phyloP scores from a whole-genome alignment of 306 rosid species.

The Prunus padus region DNA sequence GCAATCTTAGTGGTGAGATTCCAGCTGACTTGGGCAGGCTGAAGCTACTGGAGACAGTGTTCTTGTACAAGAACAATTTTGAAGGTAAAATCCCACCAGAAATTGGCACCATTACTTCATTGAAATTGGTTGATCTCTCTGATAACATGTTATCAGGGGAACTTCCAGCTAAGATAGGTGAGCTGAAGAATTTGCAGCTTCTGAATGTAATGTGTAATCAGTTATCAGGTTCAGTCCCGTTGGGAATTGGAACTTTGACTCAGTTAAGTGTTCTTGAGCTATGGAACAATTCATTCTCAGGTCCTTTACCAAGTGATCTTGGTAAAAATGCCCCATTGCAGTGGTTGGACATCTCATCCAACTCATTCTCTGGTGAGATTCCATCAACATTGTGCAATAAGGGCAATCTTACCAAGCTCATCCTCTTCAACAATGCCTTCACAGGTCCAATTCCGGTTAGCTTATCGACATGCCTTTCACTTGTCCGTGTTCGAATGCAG shows the following conservation, averaged over 20 bases:
- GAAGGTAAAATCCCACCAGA: conserved; percentile 63
- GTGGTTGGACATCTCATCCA: conserved; percentile 93
- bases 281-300: conserved; percentile 86
- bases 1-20: conserved; percentile 78
- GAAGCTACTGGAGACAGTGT: conserved; percentile 57
- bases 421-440: conserved; percentile 86
- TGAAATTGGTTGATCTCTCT: conserved; percentile 74
- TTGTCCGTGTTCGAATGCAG: conserved; percentile 85
- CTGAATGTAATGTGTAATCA: conserved; percentile 76
- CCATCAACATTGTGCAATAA: conserved; percentile 65
- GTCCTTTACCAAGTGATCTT: conserved; percentile 67
- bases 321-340: conserved; percentile 76
- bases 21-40: conserved; percentile 68
- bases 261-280: conserved; percentile 69
- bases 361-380: conserved; percentile 73
- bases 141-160: conserved; percentile 69
- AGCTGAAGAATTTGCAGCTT: conserved; percentile 70
- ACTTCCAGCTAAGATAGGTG: conserved; percentile 65
- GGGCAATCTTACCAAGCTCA: conserved; percentile 91
- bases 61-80: conserved; percentile 68
- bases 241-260: conserved; percentile 58
- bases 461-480: conserved; percentile 61
- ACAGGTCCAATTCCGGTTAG: conserved; percentile 68
- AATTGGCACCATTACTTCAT: conserved; percentile 52
- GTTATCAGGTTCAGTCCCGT: conserved; percentile 72